Evolutionary conservation across 495 filamentous ascomycete genomes (phyloP).

Genomic region (Penicillium bialowiezense): DNA sequence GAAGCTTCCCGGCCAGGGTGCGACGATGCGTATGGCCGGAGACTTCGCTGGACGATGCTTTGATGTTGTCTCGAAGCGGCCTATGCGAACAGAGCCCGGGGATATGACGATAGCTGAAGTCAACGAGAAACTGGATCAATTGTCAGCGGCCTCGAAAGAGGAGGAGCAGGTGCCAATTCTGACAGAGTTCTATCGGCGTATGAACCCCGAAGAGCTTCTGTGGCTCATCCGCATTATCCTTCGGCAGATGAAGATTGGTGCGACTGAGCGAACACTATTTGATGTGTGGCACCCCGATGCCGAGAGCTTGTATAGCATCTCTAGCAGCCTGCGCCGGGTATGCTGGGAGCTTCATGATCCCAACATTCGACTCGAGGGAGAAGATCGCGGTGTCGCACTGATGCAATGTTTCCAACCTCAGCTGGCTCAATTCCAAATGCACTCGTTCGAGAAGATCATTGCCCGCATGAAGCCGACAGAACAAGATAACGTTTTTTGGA

Average conservation of each 20-base stretch:
- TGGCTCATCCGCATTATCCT: conserved; percentile 95
- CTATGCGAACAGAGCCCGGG: conserved; percentile 70
- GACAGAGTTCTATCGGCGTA: conserved; percentile 76
- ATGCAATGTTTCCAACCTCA: conserved; percentile 99
- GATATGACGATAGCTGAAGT: conserved; percentile 83
- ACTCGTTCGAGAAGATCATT: conserved; percentile 81
- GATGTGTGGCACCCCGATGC: conserved; percentile 93
- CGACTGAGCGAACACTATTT: conserved; percentile 89
- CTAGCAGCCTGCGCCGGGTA: conserved; percentile 82
- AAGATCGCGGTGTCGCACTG: conserved; percentile 70
- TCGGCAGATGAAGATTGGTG: conserved; percentile 97
- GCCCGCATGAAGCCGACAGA: conserved; percentile 65
- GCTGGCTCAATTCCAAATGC: conserved; percentile 91
- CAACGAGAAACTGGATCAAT: conserved; percentile 78
- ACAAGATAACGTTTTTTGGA: conserved; percentile 81
- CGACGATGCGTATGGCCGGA: conserved; percentile 65
- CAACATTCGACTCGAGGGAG: conserved; percentile 66
- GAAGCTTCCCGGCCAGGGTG: conserved; percentile 77
- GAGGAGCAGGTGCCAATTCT: conserved; percentile 78
- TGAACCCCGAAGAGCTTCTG: conserved; percentile 91
- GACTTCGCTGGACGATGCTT: conserved; percentile 89
- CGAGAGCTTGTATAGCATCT: conserved; percentile 86
- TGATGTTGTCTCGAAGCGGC: conserved; percentile 81
- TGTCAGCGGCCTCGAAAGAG: conserved; percentile 74
- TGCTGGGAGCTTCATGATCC: conserved; percentile 93